Percentiles rank a stretch among this genome's conserved stretches.
Evolutionary conservation across 352 stramenopile genomes (phyloP).

Genomic region (Phytopythium sindhum): DNA sequence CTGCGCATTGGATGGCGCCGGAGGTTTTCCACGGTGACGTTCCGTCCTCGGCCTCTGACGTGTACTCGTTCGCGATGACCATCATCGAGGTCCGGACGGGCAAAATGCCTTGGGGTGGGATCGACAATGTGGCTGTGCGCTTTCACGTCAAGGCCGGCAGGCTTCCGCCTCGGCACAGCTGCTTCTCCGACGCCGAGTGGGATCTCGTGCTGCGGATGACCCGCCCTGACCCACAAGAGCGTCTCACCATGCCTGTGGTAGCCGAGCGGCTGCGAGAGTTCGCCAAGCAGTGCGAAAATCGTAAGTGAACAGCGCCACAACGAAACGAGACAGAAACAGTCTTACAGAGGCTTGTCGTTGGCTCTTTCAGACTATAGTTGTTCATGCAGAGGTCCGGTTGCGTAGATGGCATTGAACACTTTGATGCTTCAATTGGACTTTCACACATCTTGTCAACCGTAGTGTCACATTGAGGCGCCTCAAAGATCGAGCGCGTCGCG

Average conservation of each 20-base stretch:
- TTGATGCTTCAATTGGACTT: neutral
- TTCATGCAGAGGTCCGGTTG: too few relatives aligned
- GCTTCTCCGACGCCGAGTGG: neutral
- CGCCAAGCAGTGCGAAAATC: neutral
- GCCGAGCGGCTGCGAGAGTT: neutral
- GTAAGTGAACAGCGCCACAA: too few relatives aligned
- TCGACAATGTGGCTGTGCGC: neutral
- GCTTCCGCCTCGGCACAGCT: neutral
- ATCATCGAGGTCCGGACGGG: conserved; percentile 9
- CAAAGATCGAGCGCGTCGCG: neutral
- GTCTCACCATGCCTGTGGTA: neutral
- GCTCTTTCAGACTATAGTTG: too few relatives aligned
- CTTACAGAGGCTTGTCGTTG: neutral
- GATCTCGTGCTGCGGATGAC: neutral
- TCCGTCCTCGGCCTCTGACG: conserved; percentile 2
- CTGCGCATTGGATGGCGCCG: conserved; percentile 9
- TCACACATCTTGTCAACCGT: neutral
- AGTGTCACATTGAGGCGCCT: neutral
- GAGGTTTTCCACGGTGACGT: neutral
- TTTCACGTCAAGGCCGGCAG: neutral
- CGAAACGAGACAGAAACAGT: too few relatives aligned
- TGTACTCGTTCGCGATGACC: conserved; percentile 14
- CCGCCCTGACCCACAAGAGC: neutral
- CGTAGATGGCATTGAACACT: too few relatives aligned
- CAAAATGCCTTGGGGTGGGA: neutral